phyloP scores from a whole-genome alignment of 306 rosid species.

The Pyrus betulifolia region DNA sequence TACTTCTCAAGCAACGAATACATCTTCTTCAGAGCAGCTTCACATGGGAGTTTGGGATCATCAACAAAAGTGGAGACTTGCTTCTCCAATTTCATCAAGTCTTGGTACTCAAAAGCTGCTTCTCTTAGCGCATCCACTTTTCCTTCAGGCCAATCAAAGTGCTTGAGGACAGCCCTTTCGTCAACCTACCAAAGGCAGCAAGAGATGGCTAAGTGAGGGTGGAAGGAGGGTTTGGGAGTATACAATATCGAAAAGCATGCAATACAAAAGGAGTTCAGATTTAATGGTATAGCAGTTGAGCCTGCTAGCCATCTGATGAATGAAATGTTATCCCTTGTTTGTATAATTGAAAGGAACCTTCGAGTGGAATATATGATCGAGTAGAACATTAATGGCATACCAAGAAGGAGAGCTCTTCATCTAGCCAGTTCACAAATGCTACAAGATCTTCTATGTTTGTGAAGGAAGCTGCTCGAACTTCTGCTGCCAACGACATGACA shows the following conservation, averaged over 20 bases:
- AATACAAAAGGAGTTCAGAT: neutral
- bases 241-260: neutral
- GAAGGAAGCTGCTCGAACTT: constrained; percentile 87
- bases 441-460: constrained; percentile 62
- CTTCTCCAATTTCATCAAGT: constrained; percentile 83
- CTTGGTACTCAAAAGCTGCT: constrained; percentile 95
- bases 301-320: neutral
- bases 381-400: constrained; percentile 22
- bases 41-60: constrained; percentile 79
- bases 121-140: constrained; percentile 98
- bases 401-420: constrained; percentile 75
- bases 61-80: constrained; percentile 68
- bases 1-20: constrained; percentile 96
- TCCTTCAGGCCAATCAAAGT: constrained; percentile 99
- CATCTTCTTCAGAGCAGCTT: constrained; percentile 90
- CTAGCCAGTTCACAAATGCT: constrained; percentile 97
- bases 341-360: neutral
- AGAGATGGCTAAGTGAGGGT: constrained; percentile 1
- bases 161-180: constrained; percentile 97
- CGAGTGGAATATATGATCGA: neutral
- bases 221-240: neutral
- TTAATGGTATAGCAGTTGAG: neutral
- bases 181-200: constrained; percentile 56
- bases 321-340: neutral
- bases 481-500: constrained; percentile 81